Conservation (phyloP, 2,329 filamentous ascomycete species). For the Neopestalotiopsis sp. region DNA sequence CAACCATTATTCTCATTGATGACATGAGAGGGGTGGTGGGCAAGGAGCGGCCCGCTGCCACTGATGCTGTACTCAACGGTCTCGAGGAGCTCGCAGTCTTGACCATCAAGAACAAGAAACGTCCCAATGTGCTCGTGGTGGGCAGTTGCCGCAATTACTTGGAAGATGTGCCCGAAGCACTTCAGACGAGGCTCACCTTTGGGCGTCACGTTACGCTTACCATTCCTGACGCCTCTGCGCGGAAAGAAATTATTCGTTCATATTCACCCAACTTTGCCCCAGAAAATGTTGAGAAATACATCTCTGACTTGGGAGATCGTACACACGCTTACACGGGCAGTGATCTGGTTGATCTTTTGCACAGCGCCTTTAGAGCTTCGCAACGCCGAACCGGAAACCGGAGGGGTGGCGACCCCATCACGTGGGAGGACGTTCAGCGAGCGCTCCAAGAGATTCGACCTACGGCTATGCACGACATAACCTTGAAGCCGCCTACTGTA, state of each 20-base stretch:
- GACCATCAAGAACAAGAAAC: slow-evolving; percentile 39
- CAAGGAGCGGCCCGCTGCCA: slow-evolving; percentile 57
- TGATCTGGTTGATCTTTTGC: slow-evolving; percentile 72
- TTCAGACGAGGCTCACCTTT: slow-evolving; percentile 71
- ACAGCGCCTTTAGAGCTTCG: slow-evolving; percentile 46
- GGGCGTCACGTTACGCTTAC: slow-evolving; percentile 73
- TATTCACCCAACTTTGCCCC: slow-evolving; percentile 54
- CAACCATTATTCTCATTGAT: slow-evolving; percentile 81
- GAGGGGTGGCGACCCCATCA: slow-evolving; percentile 23
- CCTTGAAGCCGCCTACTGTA: slow-evolving; percentile 85
- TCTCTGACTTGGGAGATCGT: slow-evolving; percentile 69
- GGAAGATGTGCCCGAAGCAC: slow-evolving; percentile 71
- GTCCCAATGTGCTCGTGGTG: slow-evolving; percentile 71
- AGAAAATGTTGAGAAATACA: slow-evolving; percentile 53
- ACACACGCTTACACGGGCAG: slow-evolving; percentile 88
- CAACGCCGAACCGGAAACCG: slow-evolving; percentile 26
- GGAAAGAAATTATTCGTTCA: slow-evolving; percentile 75
- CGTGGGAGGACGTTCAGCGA: slow-evolving; percentile 55
- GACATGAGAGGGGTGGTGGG: slow-evolving; percentile 73
- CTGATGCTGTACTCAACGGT: slow-evolving; percentile 56
- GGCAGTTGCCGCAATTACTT: slow-evolving; percentile 75
- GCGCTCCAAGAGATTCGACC: slow-evolving; percentile 47
- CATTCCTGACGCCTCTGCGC: slow-evolving; percentile 73
- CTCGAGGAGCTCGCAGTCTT: slow-evolving; percentile 58
- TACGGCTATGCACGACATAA: slow-evolving; percentile 87